Percentiles rank a stretch among this genome's conserved stretches.
Evolutionary conservation across 306 rosid genomes (phyloP).

Genomic region (Prunus armeniaca): DNA sequence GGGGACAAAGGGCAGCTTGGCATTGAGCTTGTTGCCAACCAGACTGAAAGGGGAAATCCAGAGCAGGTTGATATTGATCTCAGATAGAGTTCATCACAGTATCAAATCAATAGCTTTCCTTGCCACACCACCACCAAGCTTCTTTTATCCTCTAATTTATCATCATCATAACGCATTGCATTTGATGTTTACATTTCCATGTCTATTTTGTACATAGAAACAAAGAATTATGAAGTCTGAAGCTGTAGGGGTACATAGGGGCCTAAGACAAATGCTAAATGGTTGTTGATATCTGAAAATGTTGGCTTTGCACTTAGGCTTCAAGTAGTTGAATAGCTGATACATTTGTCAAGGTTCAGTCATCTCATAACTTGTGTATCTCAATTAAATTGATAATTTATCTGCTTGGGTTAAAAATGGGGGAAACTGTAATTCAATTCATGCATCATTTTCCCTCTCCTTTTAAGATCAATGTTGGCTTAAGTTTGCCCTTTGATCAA

Average conservation of each 20-base stretch:
- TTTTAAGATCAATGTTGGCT: not conserved
- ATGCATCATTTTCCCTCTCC: not conserved
- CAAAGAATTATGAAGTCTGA: constrained; percentile 38
- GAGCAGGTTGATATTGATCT: constrained; percentile 78
- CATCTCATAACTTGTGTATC: constrained; percentile 32
- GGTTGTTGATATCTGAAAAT: constrained; percentile 39
- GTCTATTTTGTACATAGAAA: constrained; percentile 63
- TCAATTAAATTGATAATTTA: constrained; percentile 29
- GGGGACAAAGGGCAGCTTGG: constrained; percentile 97
- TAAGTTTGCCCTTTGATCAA: not conserved
- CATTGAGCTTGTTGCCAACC: constrained; percentile 65
- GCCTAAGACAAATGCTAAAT: constrained; percentile 32
- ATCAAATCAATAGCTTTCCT: constrained; percentile 1
- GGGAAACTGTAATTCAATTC: not conserved
- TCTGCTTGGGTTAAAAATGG: constrained; percentile 10
- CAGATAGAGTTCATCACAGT: constrained; percentile 34
- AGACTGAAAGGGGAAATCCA: constrained; percentile 76
- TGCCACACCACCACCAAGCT: not conserved
- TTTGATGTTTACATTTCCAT: constrained; percentile 42
- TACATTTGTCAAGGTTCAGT: constrained; percentile 49
- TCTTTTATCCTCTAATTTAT: constrained; percentile 41
- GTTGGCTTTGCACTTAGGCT: constrained; percentile 44
- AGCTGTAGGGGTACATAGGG: constrained; percentile 45
- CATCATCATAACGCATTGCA: constrained; percentile 43
- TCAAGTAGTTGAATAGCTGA: constrained; percentile 43